Percentiles rank a stretch among this genome's conserved stretches.
These are phyloP conservation scores for Epichloe sibirici DNA, from an alignment of 2,329 filamentous ascomycete species.

Conservation along the genomic window DNA sequence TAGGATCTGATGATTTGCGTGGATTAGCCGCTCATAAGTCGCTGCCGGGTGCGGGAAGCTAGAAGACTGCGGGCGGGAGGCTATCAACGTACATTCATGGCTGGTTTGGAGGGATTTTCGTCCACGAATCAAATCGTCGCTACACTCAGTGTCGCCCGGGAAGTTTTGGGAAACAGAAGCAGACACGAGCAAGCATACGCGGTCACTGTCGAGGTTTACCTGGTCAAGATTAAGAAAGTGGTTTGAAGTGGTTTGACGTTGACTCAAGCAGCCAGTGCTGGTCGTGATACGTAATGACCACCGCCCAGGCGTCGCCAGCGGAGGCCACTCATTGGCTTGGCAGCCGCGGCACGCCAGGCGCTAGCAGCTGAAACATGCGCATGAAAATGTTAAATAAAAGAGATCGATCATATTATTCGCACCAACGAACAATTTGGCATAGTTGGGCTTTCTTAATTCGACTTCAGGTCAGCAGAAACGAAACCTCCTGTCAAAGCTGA, in stretches of 20 bases:
- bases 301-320: background rate
- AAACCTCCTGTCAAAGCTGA: no score
- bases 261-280: background rate
- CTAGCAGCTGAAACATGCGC: no score
- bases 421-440: no score
- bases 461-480: no score
- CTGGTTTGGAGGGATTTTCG: constrained; percentile 9
- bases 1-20: constrained; percentile 52
- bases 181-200: background rate
- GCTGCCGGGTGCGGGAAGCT: background rate
- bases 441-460: no score
- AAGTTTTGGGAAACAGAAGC: background rate
- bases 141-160: background rate
- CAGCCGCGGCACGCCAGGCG: constrained; percentile 1
- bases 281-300: background rate
- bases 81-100: constrained; percentile 44
- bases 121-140: background rate
- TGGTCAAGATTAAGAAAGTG: constrained; percentile 2
- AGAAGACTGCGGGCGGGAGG: background rate
- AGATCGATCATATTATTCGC: no score
- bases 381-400: no score
- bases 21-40: constrained; percentile 2
- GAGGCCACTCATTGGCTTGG: constrained; percentile 5
- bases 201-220: background rate
- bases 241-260: background rate